phyloP scores from a whole-genome alignment of 768 basidiomycete genomes.

The Tricholoma bakamatsutake region DNA sequence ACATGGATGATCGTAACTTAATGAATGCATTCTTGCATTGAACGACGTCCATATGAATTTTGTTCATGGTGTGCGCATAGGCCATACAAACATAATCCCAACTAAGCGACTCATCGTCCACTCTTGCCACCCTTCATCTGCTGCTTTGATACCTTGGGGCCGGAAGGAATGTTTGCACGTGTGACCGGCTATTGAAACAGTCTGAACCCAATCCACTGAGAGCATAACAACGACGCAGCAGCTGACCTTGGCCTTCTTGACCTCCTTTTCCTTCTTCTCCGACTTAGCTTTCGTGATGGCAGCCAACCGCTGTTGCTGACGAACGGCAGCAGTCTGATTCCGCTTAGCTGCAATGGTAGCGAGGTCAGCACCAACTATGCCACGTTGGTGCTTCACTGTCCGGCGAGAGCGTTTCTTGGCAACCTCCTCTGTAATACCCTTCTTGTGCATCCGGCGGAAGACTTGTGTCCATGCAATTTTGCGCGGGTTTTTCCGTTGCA shows the following conservation, averaged over 20 bases:
- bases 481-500: constrained; percentile 99
- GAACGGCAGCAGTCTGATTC: constrained; percentile 84
- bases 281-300: constrained; percentile 94
- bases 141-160: constrained; percentile 90
- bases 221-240: constrained; percentile 12
- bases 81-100: constrained; percentile 22
- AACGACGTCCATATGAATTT: constrained; percentile 14
- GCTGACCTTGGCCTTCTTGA: constrained; percentile 78
- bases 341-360: constrained; percentile 86
- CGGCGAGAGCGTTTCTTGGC: constrained; percentile 98
- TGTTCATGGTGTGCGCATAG: constrained; percentile 18
- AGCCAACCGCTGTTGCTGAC: constrained; percentile 71
- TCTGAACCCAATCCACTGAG: constrained; percentile 1
- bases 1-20: not conserved
- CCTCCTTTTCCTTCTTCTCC: constrained; percentile 96
- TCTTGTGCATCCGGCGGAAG: constrained; percentile 98
- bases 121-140: constrained; percentile 91
- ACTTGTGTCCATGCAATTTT: constrained; percentile 97
- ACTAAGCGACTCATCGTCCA: constrained; percentile 46
- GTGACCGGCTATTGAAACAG: constrained; percentile 39
- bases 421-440: constrained; percentile 98
- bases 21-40: not conserved
- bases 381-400: constrained; percentile 97
- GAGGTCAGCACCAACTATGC: constrained; percentile 96
- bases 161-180: constrained; percentile 48